These are phyloP conservation scores for Zymoseptoria tritici DNA, from an alignment of 2,329 filamentous ascomycete species.

Conservation along the genomic window DNA sequence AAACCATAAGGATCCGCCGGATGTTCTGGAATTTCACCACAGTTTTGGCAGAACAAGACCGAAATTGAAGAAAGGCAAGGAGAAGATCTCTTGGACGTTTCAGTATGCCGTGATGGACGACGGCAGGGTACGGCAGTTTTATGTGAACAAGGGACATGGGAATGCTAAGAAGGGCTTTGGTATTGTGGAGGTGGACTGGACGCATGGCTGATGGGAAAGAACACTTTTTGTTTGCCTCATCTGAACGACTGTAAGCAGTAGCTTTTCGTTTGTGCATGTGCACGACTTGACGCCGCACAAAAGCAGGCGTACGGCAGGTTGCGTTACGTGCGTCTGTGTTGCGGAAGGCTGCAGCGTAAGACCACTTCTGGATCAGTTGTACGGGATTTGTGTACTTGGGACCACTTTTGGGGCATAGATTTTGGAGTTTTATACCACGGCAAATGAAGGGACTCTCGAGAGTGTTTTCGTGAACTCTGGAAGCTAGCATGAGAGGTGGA, in stretches of 20 bases:
- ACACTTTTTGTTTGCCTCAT: neutral
- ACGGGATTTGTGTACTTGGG: neutral
- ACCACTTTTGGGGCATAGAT: neutral
- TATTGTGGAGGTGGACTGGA: slow-evolving; percentile 26
- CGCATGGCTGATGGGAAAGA: slow-evolving; percentile 5
- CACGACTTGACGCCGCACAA: neutral
- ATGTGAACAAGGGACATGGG: slow-evolving; percentile 13
- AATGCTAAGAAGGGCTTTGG: slow-evolving; percentile 6
- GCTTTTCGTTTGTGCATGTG: neutral
- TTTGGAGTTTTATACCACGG: neutral
- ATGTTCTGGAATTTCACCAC: slow-evolving; percentile 18
- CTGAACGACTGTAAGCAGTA: neutral
- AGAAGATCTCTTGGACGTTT: slow-evolving; percentile 24
- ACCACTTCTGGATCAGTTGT: neutral
- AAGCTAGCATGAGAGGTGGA: neutral
- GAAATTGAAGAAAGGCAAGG: slow-evolving; percentile 15
- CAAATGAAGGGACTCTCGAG: neutral
- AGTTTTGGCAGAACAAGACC: slow-evolving; percentile 22
- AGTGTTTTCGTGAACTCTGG: neutral
- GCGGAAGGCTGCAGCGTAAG: neutral
- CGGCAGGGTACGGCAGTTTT: slow-evolving; percentile 24
- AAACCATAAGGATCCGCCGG: slow-evolving; percentile 9
- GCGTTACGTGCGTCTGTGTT: neutral
- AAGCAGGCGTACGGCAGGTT: neutral
- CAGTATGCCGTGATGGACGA: slow-evolving; percentile 14